Evolutionary conservation across 495 filamentous ascomycete genomes (phyloP), one percentile per base, ranked within the genome.

Genomic region (Aspergillus funiculosus): DNA sequence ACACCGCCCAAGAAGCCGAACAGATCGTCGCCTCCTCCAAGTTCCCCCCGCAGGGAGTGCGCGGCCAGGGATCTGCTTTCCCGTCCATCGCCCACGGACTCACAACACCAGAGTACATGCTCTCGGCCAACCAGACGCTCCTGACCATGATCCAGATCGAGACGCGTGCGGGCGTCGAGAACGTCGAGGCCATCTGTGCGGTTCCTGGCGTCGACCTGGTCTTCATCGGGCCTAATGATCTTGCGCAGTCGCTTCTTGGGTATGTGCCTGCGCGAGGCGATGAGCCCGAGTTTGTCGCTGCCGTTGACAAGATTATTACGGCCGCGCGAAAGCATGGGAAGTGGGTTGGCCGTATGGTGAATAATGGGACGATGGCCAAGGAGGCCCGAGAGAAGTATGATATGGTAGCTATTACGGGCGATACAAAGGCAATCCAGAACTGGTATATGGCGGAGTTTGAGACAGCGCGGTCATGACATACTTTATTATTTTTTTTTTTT

Each of bases 211-310:
- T 60, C 9, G 58, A 61, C 34, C 46, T 61, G 52, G 10, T 92
- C 1, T 85, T 94, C 43, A 73, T 91, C 39, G 88, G 88, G 0
- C 88, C 88, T 0, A 88, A 61, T 38, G 60, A 66, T 45, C 50
- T 63, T 21, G 58, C 59, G 1, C 48, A 52, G 9, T 53, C 53
- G 6, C 4, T 59, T 0, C 52, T 62, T 32, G 59, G 59, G 3
- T 58, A 59, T 48, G 54, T 60, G 11, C 57, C 59, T 3, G 57
- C 57, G 4, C 48, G 45, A 18, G 61, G 59, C 0, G 43, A 58
- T 35, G 61, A 64, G 48, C 59, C 58, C 3, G 57, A 61, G 26
- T 64, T 68, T 44, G 46, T 62, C 10, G 51, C 30, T 1, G 64
- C 64, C 1, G 53, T 67, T 7, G 54, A 61, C 2, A 61, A 53